Evolutionary conservation across 139 green algal species (phyloP).

Genomic region (Asterochloris sp.): DNA sequence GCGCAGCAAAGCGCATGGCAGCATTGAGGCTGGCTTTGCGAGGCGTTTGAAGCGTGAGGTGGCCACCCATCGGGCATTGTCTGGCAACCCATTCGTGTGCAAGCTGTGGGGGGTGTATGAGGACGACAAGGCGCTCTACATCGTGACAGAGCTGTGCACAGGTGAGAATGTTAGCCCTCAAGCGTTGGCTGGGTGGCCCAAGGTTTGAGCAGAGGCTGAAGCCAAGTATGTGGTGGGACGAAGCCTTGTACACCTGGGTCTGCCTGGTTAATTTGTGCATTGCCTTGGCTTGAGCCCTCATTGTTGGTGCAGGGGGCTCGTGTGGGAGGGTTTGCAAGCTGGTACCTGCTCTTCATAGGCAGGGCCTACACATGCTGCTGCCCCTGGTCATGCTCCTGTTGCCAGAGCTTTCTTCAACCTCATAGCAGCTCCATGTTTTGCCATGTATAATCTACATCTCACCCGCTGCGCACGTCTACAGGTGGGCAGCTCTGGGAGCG

Average conservation of each 20-base stretch:
- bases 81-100: slow-evolving; percentile 34
- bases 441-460: too few relatives aligned
- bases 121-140: slow-evolving; percentile 34
- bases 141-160: slow-evolving; percentile 46
- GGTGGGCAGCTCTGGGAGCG: slow-evolving; percentile 38
- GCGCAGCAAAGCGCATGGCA: slow-evolving; percentile 1
- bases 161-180: neutral
- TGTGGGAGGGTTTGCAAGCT: neutral
- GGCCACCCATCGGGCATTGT: slow-evolving; percentile 31
- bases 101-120: slow-evolving; percentile 42
- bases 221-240: neutral
- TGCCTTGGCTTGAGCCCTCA: too few relatives aligned
- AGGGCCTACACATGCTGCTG: neutral
- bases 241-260: neutral
- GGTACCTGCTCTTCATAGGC: neutral
- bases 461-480: neutral
- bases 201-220: neutral
- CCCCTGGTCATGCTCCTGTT: too few relatives aligned
- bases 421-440: neutral
- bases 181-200: neutral
- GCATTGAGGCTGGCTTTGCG: slow-evolving; percentile 10
- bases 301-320: neutral
- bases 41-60: slow-evolving; percentile 26
- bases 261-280: neutral
- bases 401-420: neutral